Evolutionary conservation across 441 rosid species (phyloP).

Genomic region (Arabidopsis hybrid): DNA sequence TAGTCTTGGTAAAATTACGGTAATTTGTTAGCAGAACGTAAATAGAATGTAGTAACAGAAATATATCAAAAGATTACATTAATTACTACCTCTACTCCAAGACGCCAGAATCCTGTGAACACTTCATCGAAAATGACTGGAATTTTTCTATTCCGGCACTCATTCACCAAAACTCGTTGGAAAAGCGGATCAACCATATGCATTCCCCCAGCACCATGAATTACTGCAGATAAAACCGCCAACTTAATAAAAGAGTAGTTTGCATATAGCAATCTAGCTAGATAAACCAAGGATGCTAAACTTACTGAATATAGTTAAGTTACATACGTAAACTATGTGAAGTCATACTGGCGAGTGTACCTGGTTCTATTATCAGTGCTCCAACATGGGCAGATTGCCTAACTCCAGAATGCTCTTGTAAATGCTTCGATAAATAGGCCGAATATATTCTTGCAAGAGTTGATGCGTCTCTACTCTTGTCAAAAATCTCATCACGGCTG

Average conservation of each 20-base stretch:
- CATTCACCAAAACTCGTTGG: constrained; percentile 84
- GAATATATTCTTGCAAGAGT: constrained; percentile 66
- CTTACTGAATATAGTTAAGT: constrained; percentile 8
- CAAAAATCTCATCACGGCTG: constrained; percentile 73
- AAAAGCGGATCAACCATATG: constrained; percentile 96
- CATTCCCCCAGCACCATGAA: constrained; percentile 98
- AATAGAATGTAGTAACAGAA: constrained; percentile 24
- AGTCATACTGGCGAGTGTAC: constrained; percentile 41
- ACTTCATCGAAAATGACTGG: constrained; percentile 96
- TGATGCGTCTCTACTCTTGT: constrained; percentile 68
- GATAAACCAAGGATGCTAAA: constrained; percentile 2
- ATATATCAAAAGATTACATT: not conserved
- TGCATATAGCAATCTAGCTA: constrained; percentile 25
- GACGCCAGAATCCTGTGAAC: constrained; percentile 97
- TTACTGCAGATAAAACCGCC: constrained; percentile 55
- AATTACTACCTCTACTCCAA: constrained; percentile 82
- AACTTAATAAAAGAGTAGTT: constrained; percentile 5
- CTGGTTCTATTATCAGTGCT: constrained; percentile 95
- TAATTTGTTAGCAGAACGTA: constrained; percentile 32
- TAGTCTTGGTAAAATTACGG: constrained; percentile 57
- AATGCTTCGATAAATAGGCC: constrained; percentile 61
- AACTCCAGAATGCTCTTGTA: constrained; percentile 49
- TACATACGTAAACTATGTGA: not conserved
- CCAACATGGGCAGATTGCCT: constrained; percentile 56
- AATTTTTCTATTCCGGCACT: constrained; percentile 70